Evolutionary conservation across 306 rosid genomes (phyloP).

Genomic region (Trifolium subterraneum): DNA sequence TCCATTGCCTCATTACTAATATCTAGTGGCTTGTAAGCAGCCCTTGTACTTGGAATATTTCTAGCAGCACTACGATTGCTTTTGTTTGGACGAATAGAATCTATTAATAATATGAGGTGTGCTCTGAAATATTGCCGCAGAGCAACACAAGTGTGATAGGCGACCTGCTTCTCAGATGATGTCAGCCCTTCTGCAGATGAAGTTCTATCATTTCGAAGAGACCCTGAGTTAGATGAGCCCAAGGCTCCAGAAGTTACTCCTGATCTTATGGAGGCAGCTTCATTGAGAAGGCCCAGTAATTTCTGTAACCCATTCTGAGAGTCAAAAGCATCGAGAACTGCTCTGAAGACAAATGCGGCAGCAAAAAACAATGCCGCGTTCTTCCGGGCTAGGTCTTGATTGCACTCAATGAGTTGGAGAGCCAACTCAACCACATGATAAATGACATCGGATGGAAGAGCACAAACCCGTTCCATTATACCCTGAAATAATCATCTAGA

Average conservation of each 20-base stretch:
- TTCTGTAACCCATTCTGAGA: slow-evolving; percentile 87
- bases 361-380: slow-evolving; percentile 89
- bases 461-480: slow-evolving; percentile 97
- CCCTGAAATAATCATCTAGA: slow-evolving; percentile 57
- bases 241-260: slow-evolving; percentile 85
- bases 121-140: slow-evolving; percentile 94
- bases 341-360: slow-evolving; percentile 97
- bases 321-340: slow-evolving; percentile 96
- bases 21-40: slow-evolving; percentile 93
- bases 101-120: slow-evolving; percentile 86
- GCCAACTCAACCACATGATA: slow-evolving; percentile 87
- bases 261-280: slow-evolving; percentile 88
- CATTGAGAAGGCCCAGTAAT: slow-evolving; percentile 78
- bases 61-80: slow-evolving; percentile 83
- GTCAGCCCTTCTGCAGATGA: slow-evolving; percentile 87
- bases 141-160: slow-evolving; percentile 93
- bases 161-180: slow-evolving; percentile 95
- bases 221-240: slow-evolving; percentile 69
- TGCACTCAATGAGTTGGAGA: slow-evolving; percentile 87
- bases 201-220: slow-evolving; percentile 76
- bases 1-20: slow-evolving; percentile 93
- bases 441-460: slow-evolving; percentile 86
- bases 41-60: slow-evolving; percentile 82
- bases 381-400: slow-evolving; percentile 92
- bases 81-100: slow-evolving; percentile 93